Base-by-base conservation (phyloP, 2,329 filamentous ascomycete genomes). In the Aspergillus bombycis region DNA sequence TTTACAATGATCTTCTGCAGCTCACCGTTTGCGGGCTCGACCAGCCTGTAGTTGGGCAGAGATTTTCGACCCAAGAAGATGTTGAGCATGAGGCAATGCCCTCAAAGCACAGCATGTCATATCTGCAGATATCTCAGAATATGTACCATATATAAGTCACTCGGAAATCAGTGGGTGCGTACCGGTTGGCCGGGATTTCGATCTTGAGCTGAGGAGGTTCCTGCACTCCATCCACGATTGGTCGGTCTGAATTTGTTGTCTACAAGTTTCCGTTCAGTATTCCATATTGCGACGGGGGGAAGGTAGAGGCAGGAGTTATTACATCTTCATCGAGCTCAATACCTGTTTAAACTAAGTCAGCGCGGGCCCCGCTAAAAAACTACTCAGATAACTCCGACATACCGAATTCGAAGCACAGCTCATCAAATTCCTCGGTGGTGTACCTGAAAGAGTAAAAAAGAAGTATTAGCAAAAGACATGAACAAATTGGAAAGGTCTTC, bases 341-440 rank as follows among this genome's bases (percentile, higher is more conserved):
- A 64, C 85, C 85, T 85, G 60, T 68, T 65, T 28, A 26, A 58
- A 64, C 58, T n/a, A 56, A 56, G 67, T 80, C 66, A 81, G 75
- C 69, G 68, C 63, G 66, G 68, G 62, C 69, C 72, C 71, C 68
- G 68, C 68, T 55, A 55, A 58, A 62, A 60, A 58, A 59, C 63
- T 60, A 62, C 58, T 60, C 54, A 55, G 19, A 48, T 10, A 63
- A 58, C 57, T 60, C 32, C 63, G 60, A 76, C 79, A 68, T 78
- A 82, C 94, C 94, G 77, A 97, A 99, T 75, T 99, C 94, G 86
- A 99, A 99, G 81, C 95, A 98, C 71, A 99, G 85, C 76, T 96
- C 91, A 80, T 99, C 95, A 76, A 99, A 99, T 75, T 96, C 92
- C 73, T 96, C 88, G 68, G 92, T 95, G 61, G 94, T 97, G 80